Evolutionary conservation across 345 rosid genomes (phyloP).

Genomic region (Firmiana major): DNA sequence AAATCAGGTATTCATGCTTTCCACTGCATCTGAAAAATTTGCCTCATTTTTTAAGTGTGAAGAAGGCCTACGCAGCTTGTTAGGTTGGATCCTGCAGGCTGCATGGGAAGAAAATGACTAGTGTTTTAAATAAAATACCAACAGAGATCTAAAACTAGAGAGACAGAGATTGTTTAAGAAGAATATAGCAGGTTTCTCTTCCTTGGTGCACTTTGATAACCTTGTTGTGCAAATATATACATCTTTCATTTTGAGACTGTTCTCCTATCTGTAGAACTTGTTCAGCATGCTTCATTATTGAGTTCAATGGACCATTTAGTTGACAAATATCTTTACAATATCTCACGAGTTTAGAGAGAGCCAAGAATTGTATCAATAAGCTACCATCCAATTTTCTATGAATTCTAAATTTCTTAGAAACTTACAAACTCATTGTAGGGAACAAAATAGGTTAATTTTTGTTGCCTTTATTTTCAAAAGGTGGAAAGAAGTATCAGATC

Average conservation of each 20-base stretch:
- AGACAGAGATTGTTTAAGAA: background rate
- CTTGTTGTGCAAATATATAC: background rate
- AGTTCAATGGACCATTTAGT: no score
- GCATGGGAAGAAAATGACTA: background rate
- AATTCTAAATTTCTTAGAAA: no score
- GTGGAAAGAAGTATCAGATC: conserved; percentile 86
- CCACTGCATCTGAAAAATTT: background rate
- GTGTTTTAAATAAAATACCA: background rate
- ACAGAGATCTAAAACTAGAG: background rate
- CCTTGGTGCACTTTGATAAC: background rate
- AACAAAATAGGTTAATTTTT: background rate
- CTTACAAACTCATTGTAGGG: no score
- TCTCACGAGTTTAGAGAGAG: no score
- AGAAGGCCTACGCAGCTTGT: background rate
- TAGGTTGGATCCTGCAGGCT: background rate
- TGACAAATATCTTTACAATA: no score
- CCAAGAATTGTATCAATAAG: no score
- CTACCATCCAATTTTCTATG: no score
- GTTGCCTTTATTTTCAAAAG: conserved; percentile 32
- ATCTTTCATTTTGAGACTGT: background rate
- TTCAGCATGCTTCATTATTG: no score
- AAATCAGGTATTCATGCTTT: background rate
- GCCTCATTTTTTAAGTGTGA: background rate
- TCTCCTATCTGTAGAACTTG: background rate
- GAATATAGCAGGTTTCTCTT: background rate